These are phyloP conservation scores for Lasiodiplodia theobromae DNA, from an alignment of 2,329 filamentous ascomycete genomes.

Conservation along the genomic window DNA sequence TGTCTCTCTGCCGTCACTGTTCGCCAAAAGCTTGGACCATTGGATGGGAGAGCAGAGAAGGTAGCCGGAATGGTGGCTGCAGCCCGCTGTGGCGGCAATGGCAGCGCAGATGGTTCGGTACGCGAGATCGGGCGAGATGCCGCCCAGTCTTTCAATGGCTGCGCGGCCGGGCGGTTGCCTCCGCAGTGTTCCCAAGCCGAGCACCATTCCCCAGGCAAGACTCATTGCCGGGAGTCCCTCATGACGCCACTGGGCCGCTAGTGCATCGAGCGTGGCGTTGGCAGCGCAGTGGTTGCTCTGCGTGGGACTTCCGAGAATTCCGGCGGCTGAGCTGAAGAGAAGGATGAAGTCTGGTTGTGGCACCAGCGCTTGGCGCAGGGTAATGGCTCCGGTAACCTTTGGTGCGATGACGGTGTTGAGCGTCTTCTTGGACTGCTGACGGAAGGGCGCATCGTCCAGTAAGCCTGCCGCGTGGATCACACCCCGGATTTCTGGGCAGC, in stretches of 20 bases:
- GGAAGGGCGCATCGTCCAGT: too few relatives aligned
- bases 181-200: too few relatives aligned
- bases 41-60: neutral
- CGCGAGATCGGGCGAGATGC: neutral
- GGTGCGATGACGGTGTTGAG: too few relatives aligned
- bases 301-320: constrained; percentile 39
- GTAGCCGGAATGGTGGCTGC: neutral
- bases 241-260: constrained; percentile 24
- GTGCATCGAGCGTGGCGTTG: constrained; percentile 45
- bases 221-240: neutral
- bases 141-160: neutral
- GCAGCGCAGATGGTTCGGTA: neutral
- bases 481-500: neutral
- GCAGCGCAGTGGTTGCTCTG: constrained; percentile 57
- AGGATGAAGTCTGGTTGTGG: constrained; percentile 38
- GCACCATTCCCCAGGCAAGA: neutral
- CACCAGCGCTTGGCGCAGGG: neutral
- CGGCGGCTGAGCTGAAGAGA: constrained; percentile 38
- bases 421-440: too few relatives aligned
- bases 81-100: neutral
- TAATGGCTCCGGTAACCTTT: neutral
- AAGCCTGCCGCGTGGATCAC: too few relatives aligned
- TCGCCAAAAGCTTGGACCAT: too few relatives aligned
- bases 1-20: too few relatives aligned
- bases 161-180: too few relatives aligned